Evolutionary conservation across 306 rosid genomes (phyloP), one percentile per base, ranked within the genome.

Genomic region (Quercus aquifolioides): DNA sequence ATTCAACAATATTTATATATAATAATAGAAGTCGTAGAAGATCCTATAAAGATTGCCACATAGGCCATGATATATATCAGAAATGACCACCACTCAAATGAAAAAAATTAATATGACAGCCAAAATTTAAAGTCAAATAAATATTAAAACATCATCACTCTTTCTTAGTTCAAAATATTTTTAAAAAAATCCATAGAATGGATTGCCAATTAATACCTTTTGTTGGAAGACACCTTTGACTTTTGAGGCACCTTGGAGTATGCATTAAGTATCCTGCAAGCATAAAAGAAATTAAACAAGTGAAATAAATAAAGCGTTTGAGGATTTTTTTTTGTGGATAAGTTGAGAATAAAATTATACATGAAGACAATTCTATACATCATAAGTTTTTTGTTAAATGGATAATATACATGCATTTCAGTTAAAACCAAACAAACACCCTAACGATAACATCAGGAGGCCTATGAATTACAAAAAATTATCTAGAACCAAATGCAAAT

Each of bases 161-260:
- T 54, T 71, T 41, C 71, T 18, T 35, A 23, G 49, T 67, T 41
- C 65, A 12, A 13, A 57, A 15, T 41, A 55, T 21, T 60, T 38
- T 2, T 0, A 13, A 55, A 80, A 63, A 38, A 87, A 76, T 25
- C 65, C 4, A 59, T 13, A 21, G 31, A 64, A 14, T 30, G 41
- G 21, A 30, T 15, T 64, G 43, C 41, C 41, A 64, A 79, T 56
- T 60, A 75, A 73, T 86, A 88, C 91, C 91, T 88, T 84, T 88
- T 88, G 12, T 87, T 84, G 72, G 92, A 79, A 74, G 92, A 82
- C 55, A 88, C 90, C 74, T 82, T 86, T 60, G 84, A 82, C 72
- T 88, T 86, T 54, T 83, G 86, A 74, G 92, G 92, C 79, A 88
- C 89, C 82, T 88, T 88, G 19, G 84, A 83, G 76, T 86, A 88